These are phyloP conservation scores for Elsinoe necatrix DNA, from an alignment of 2,329 filamentous ascomycete genomes.

Conservation along the genomic window DNA sequence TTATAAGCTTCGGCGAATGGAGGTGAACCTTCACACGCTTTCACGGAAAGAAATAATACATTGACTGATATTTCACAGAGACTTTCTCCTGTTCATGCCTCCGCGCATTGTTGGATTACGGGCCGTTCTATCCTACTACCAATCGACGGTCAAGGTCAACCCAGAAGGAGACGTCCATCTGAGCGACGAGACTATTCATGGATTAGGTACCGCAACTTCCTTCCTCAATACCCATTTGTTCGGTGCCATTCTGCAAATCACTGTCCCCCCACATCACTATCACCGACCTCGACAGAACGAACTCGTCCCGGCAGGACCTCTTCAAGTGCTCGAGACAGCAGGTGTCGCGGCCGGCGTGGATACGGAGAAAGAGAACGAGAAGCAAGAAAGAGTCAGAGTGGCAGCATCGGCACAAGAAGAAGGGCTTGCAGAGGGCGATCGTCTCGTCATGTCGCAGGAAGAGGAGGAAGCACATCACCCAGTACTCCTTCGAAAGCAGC, in stretches of 20 bases:
- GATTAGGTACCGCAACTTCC: slow-evolving; percentile 67
- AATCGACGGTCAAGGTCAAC: slow-evolving; percentile 78
- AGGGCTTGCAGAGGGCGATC: slow-evolving; percentile 11
- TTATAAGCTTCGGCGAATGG: slow-evolving; percentile 91
- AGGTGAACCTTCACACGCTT: slow-evolving; percentile 52
- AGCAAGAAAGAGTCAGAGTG: slow-evolving; percentile 8
- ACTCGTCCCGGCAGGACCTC: slow-evolving; percentile 10
- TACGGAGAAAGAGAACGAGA: slow-evolving; percentile 7
- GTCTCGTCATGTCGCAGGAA: slow-evolving; percentile 16
- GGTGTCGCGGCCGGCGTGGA: slow-evolving; percentile 1
- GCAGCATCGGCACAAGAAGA: slow-evolving; percentile 14
- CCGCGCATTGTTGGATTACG: slow-evolving; percentile 62
- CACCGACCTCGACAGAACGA: slow-evolving; percentile 11
- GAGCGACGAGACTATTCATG: slow-evolving; percentile 81
- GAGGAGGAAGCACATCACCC: slow-evolving; percentile 17
- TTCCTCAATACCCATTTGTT: slow-evolving; percentile 66
- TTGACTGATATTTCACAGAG: slow-evolving; percentile 43
- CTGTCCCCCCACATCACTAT: slow-evolving; percentile 37
- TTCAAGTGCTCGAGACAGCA: slow-evolving; percentile 12
- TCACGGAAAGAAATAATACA: background rate
- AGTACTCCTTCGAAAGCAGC: slow-evolving; percentile 16
- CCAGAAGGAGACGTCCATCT: slow-evolving; percentile 90
- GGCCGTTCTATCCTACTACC: slow-evolving; percentile 84
- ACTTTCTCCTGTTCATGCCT: slow-evolving; percentile 86
- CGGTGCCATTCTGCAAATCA: slow-evolving; percentile 65